Base-by-base conservation (phyloP, 2,329 filamentous ascomycete genomes). In the Didymella pomorum region DNA sequence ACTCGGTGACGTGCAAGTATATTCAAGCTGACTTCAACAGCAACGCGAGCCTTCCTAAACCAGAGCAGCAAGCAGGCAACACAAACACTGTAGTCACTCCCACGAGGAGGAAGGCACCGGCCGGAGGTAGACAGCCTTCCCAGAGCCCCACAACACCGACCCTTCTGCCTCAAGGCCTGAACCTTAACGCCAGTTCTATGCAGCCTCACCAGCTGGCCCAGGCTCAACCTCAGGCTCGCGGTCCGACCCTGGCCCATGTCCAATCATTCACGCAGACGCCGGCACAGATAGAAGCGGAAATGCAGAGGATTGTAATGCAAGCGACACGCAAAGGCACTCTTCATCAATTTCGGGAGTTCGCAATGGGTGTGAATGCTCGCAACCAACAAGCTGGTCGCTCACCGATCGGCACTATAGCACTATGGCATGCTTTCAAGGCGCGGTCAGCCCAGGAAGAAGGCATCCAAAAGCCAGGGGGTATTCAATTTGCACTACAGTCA, bases 1-100 rank as follows among this genome's bases (percentile, higher is more conserved):
- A 12, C 21, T 8, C 2, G 16, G 4, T 9, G 2, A 8, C 21
- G 23, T 0, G 4, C 1, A 16, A 3, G 10, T 21, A 44, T 9
- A 3, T 20, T 3, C 6, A 6, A 11, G 14, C 55, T 58, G 33
- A 58, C 10, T 3, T 14, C 8, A 9, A 11, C 7, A 58, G 55
- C 16, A 42, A 48, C 31, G 11, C 20, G 20, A 9, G 4, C 16
- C 4, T 29, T 8, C 14, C 33, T 12, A 29, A 25, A 7, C 35
- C 48, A 12, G 14, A 25, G 9, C 31, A 23, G 11, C 29, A 51
- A 7, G 18, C 9, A 16, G 6, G 12, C 7, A 11, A 25, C 12
- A 10, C 3, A 23, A 46, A 51, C 26, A 11, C 7, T 9, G 20
- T 35, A 37, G n/a, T 20, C 14, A 37, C 29, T 9, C 26, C 54